Evolutionary conservation across 805 yeast species (phyloP), one percentile per base, ranked within the genome.

Genomic region (Candida taoyuanica): DNA sequence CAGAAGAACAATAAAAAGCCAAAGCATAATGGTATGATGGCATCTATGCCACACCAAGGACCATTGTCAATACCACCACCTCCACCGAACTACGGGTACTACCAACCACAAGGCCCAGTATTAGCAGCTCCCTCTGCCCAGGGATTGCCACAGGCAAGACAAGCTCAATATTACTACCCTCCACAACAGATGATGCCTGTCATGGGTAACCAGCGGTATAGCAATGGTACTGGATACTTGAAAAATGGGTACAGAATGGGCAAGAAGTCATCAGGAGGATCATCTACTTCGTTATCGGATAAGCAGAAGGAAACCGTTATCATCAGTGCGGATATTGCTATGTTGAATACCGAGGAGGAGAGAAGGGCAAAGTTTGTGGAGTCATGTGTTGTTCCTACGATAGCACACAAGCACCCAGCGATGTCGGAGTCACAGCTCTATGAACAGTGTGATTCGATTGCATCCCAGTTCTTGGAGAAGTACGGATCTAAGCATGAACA

Each of bases 1-100:
- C 87, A 81, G 61, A 70, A 81, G 60, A 77, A 78, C 64, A 74
- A 78, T 56, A 79, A 33, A n/a, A 34, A 37, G 7, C 9, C 32
- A 5, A 31, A 32, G 15, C 17, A 17, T 15, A 13, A 11, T 26
- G 31, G n/a, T 36, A 29, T 29, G 24, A 41, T 26, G 28, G n/a
- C n/a, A 15, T 7, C 14, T 8, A 15, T 25, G 8, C 28, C 28
- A 25, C 11, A 8, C 25, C 25, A n/a, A n/a, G n/a, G n/a, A n/a
- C n/a, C n/a, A n/a, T n/a, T n/a, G n/a, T n/a, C n/a, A n/a, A n/a
- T n/a, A n/a, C n/a, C n/a, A n/a, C n/a, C n/a, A n/a, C n/a, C n/a
- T n/a, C n/a, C n/a, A n/a, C n/a, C n/a, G n/a, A n/a, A n/a, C n/a
- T n/a, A n/a, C n/a, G n/a, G n/a, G n/a, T n/a, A n/a, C n/a, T n/a